These are phyloP conservation scores for Halophytophthora batemanensis DNA, from an alignment of 352 stramenopile species.

Conservation along the genomic window DNA sequence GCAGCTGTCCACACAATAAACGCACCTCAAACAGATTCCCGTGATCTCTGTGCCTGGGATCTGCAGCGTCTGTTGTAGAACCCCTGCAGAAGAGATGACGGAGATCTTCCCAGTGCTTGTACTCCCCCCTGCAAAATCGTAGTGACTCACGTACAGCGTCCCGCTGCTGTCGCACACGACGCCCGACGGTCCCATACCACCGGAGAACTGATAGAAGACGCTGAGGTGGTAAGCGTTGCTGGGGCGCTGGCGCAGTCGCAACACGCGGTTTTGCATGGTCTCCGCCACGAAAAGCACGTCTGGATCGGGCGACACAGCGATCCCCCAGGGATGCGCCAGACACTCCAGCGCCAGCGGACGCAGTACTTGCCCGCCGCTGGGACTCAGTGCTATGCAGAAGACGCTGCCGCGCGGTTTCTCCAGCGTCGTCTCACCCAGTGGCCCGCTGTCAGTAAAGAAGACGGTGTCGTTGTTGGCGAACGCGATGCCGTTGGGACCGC, in stretches of 20 bases:
- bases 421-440: slow-evolving; percentile 83
- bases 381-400: slow-evolving; percentile 65
- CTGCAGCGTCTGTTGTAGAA: slow-evolving; percentile 42
- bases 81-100: slow-evolving; percentile 49
- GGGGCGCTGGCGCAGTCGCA: slow-evolving; percentile 65
- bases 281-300: slow-evolving; percentile 70
- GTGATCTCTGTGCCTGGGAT: slow-evolving; percentile 73
- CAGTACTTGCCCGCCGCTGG: slow-evolving; percentile 69
- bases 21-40: slow-evolving; percentile 68
- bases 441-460: slow-evolving; percentile 86
- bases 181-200: slow-evolving; percentile 74
- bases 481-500: slow-evolving; percentile 62
- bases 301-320: slow-evolving; percentile 36
- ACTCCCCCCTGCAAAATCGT: slow-evolving; percentile 63
- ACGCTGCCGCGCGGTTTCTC: slow-evolving; percentile 73
- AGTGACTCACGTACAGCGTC: slow-evolving; percentile 77
- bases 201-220: slow-evolving; percentile 83
- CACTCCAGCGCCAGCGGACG: slow-evolving; percentile 66
- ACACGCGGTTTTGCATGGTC: slow-evolving; percentile 77
- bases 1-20: not conserved
- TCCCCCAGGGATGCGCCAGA: slow-evolving; percentile 78
- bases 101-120: slow-evolving; percentile 58
- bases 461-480: slow-evolving; percentile 57
- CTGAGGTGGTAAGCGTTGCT: slow-evolving; percentile 66
- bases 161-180: slow-evolving; percentile 59